Base-by-base conservation (phyloP, 1,139 yeast genomes). In the Suhomyces choctaworum region DNA sequence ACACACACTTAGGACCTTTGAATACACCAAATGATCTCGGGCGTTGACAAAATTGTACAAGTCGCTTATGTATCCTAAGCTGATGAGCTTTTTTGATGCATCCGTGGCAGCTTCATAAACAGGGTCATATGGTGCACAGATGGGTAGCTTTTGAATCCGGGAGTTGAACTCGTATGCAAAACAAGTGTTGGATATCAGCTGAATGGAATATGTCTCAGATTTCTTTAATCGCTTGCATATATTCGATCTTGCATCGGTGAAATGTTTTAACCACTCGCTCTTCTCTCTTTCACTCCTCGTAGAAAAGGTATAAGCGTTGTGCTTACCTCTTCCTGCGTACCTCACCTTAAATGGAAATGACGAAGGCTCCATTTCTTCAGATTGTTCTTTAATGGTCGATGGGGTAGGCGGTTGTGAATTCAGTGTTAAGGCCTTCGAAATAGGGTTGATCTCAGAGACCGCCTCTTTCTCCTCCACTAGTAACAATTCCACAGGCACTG, bases 141-240 rank as follows among this genome's bases (percentile, higher is more conserved):
- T 64, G 3, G 85, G 89, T 28, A 84, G 55, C 44, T 77, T 79
- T 3, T 57, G 54, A 0, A 85, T 76, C n/a, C 72, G 66, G 32
- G 69, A 73, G 7, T 67, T 59, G 5, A 66, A 70, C 14, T 80
- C 85, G 54, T 83, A 85, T 1, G 80, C 83, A 60, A 86, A 86
- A 36, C 73, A 73, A 20, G 76, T 67, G 45, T 80, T 82, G 7
- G 85, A 68, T 8, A 87, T 54, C 9, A 77, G 66, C 22, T 64
- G 60, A 16, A 84, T 54, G 7, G 64, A 52, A 50, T 81, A 82
- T 0, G 88, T 83, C 41, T 77, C 85, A 0, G 71, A 56, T 19
- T 60, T 66, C 15, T 64, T 54, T 16, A 70, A 67, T 20, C 73
- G 53, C 12, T 64, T 63, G 33, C 76, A 73, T 37, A 78, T 66